Percentiles rank a stretch among this genome's conserved stretches.
Conservation (phyloP, 805 yeast genomes). For the Pichia cephalocereana region DNA sequence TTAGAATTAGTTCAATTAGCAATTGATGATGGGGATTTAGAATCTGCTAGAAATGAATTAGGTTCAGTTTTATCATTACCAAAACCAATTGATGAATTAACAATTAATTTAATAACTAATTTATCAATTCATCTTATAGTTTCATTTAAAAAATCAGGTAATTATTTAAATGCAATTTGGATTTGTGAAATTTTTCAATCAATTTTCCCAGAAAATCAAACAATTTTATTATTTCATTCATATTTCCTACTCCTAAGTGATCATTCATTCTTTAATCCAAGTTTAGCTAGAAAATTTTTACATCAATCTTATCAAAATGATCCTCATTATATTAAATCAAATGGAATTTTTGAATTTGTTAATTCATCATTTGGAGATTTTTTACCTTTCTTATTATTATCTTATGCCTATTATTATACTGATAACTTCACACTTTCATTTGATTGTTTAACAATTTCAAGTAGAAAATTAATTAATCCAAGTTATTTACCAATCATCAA, state of each 20-base stretch:
- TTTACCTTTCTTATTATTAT: slow-evolving; percentile 48
- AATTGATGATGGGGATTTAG: slow-evolving; percentile 40
- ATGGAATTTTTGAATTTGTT: slow-evolving; percentile 8
- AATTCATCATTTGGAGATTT: slow-evolving; percentile 33
- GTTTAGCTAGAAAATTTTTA: slow-evolving; percentile 29
- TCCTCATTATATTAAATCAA: not conserved
- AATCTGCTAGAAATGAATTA: slow-evolving; percentile 40
- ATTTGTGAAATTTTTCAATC: slow-evolving; percentile 41
- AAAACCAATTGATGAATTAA: slow-evolving; percentile 24
- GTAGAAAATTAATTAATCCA: slow-evolving; percentile 4
- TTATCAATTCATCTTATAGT: slow-evolving; percentile 29
- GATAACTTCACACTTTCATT: slow-evolving; percentile 42
- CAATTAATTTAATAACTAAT: slow-evolving; percentile 36
- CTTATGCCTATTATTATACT: slow-evolving; percentile 39
- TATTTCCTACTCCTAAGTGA: slow-evolving; percentile 34
- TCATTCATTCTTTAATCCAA: slow-evolving; percentile 25
- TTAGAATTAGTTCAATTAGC: slow-evolving; percentile 50
- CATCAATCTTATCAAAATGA: slow-evolving; percentile 15
- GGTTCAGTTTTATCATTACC: slow-evolving; percentile 42
- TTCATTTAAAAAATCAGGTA: slow-evolving; percentile 42
- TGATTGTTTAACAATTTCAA: slow-evolving; percentile 44
- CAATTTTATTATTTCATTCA: slow-evolving; percentile 39
- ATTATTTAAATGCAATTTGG: slow-evolving; percentile 38
- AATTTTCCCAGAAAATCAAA: slow-evolving; percentile 35
- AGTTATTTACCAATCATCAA: slow-evolving; percentile 2